A percentile compares a stretch with the other conserved stretches of the same genome.
Evolutionary conservation across 257 asterid genomes (phyloP).

Genomic region (Solanum chmielewskii): DNA sequence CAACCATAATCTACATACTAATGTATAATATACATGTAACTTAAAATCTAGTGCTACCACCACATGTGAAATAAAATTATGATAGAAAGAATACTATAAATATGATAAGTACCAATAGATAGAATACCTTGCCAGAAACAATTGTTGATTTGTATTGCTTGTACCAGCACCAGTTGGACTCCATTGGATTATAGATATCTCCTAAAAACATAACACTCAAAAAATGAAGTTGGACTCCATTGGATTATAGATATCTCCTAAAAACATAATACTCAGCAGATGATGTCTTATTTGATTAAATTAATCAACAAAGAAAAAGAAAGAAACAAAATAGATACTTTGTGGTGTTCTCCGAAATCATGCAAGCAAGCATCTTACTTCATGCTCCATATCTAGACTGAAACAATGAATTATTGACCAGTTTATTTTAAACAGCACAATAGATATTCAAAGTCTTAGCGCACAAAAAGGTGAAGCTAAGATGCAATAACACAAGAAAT

Average conservation of each 20-base stretch:
- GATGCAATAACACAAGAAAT: too few relatives aligned
- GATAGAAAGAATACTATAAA: too few relatives aligned
- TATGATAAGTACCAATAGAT: neutral
- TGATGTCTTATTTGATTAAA: too few relatives aligned
- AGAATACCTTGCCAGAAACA: constrained; percentile 69
- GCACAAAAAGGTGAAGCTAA: too few relatives aligned
- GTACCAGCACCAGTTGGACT: neutral
- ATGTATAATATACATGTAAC: too few relatives aligned
- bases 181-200: neutral
- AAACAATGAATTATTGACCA: too few relatives aligned
- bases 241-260: neutral
- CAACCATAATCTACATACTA: neutral
- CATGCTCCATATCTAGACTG: neutral
- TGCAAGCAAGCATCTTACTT: neutral
- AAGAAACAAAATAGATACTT: too few relatives aligned
- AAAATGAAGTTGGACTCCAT: neutral
- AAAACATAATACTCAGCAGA: neutral
- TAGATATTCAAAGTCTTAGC: too few relatives aligned
- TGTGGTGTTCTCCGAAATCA: neutral
- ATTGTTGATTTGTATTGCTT: constrained; percentile 40
- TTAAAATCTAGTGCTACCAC: neutral
- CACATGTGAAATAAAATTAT: too few relatives aligned
- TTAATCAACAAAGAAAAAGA: neutral
- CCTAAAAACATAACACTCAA: neutral
- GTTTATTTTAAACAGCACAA: too few relatives aligned